Evolutionary conservation across 495 filamentous ascomycete genomes (phyloP), one percentile per base, ranked within the genome.

Genomic region (Coniosporium apollinis): DNA sequence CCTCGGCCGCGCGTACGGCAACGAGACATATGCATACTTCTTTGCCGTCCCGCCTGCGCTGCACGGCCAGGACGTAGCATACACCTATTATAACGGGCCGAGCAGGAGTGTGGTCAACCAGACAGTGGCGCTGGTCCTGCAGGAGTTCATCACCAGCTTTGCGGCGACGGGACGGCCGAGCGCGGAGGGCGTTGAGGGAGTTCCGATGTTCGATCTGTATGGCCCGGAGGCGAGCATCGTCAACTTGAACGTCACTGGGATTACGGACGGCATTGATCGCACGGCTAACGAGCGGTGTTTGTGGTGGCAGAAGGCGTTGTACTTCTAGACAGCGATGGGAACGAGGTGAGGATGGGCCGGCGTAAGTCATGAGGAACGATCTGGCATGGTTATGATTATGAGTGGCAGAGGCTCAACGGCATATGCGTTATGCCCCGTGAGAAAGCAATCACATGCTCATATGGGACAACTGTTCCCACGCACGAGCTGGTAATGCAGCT

Each of bases 91-190:
- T 49, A 65, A 68, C 31, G 70, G 66, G 16, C 17, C 42, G 3
- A 28, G 36, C 1, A 40, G 43, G 17, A 20, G 28, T 8, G 59
- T 70, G 0, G 43, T 54, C 24, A 65, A 64, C 28, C 48, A 37
- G 2, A 55, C 60, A 2, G 48, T 72, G 1, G 74, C 75, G 1
- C 29, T 56, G 13, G 58, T 56, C 4, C 48, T 79, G 49, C 75
- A 79, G 51, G 58, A 69, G 15, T 79, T 69, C 44, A 61, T 78
- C 25, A 67, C 66, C 0, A 60, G 52, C 38, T 81, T 79, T 41
- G 66, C 56, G 8, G 45, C 49, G 36, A 59, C 47, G 5, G 70
- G 70, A 2, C 32, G 22, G 6, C 69, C 70, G 13, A 55, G 50
- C n/a, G 60, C 55, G 6, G 28, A 45, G 5, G 49, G 55, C 7